A percentile compares a stretch with the other conserved stretches of the same genome.
phyloP scores from a whole-genome alignment of 345 rosid species.

The Euphorbia lathyris region DNA sequence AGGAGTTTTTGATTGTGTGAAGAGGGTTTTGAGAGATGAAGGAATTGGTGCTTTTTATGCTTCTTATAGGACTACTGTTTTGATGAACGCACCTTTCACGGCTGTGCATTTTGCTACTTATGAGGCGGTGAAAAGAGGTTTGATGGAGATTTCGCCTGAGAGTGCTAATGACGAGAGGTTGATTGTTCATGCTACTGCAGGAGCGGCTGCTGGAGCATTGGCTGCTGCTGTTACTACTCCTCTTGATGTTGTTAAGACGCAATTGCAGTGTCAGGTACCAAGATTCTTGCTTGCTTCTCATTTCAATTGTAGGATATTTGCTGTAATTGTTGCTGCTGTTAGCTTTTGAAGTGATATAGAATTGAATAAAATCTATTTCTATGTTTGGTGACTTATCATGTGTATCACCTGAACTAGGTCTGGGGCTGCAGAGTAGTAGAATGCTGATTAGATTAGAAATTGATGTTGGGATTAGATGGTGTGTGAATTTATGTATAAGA shows the following conservation, averaged over 20 bases:
- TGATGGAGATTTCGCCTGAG: constrained; percentile 74
- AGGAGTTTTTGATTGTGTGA: constrained; percentile 79
- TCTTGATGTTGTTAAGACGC: constrained; percentile 91
- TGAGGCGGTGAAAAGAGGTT: constrained; percentile 78
- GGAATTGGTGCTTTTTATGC: constrained; percentile 86
- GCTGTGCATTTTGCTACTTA: constrained; percentile 89
- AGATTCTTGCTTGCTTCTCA: not conserved
- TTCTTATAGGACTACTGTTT: constrained; percentile 86
- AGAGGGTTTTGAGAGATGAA: constrained; percentile 71
- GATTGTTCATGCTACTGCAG: constrained; percentile 91
- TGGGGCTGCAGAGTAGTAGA: not conserved
- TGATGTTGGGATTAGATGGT: not conserved
- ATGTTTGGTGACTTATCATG: too few relatives aligned
- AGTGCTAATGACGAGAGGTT: constrained; percentile 59
- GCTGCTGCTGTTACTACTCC: constrained; percentile 85
- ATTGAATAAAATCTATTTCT: too few relatives aligned
- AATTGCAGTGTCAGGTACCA: constrained; percentile 96
- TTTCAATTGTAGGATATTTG: not conserved
- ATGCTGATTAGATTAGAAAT: not conserved
- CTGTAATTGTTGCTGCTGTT: too few relatives aligned
- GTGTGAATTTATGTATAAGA: not conserved
- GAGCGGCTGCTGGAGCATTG: constrained; percentile 90
- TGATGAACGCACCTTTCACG: constrained; percentile 96
- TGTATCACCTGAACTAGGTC: not conserved
- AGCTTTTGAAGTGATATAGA: not conserved